phyloP scores from a whole-genome alignment of 306 rosid genomes.

The Quillaja saponaria region DNA sequence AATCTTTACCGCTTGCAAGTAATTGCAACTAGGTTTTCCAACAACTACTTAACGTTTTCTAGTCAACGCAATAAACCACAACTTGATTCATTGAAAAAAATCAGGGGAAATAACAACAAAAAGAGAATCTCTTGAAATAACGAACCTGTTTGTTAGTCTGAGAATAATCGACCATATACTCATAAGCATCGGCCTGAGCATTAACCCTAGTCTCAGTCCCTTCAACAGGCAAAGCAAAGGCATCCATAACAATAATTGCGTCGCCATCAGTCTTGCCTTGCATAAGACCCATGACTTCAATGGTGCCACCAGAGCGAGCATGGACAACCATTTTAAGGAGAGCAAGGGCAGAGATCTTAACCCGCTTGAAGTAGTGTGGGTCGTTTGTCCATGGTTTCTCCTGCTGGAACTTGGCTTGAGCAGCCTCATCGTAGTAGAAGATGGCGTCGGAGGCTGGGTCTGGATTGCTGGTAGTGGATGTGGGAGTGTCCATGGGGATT shows the following conservation, averaged over 20 bases:
- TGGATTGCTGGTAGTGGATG: slow-evolving; percentile 26
- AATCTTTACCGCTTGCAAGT: neutral
- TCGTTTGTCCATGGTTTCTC: slow-evolving; percentile 87
- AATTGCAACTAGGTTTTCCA: slow-evolving; percentile 15
- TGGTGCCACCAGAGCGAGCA: slow-evolving; percentile 95
- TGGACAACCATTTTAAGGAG: slow-evolving; percentile 98
- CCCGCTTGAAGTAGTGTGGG: slow-evolving; percentile 95
- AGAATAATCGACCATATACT: slow-evolving; percentile 93
- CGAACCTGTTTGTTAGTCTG: slow-evolving; percentile 89
- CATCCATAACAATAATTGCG: slow-evolving; percentile 91
- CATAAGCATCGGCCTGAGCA: slow-evolving; percentile 98
- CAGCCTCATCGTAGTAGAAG: slow-evolving; percentile 82
- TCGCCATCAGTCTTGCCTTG: slow-evolving; percentile 94
- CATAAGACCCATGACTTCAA: slow-evolving; percentile 99
- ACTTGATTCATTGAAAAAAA: neutral
- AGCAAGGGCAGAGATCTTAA: slow-evolving; percentile 94
- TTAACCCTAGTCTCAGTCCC: slow-evolving; percentile 98
- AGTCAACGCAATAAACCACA: neutral
- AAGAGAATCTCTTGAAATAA: neutral
- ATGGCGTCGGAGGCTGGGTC: slow-evolving; percentile 74
- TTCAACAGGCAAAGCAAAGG: slow-evolving; percentile 91
- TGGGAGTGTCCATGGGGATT: slow-evolving; percentile 67
- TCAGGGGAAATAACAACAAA: neutral
- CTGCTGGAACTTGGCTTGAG: slow-evolving; percentile 69
- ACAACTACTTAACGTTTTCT: neutral